Evolutionary conservation across 202 grass and related monocot genomes (phyloP).

Genomic region (Eragrostis tef): DNA sequence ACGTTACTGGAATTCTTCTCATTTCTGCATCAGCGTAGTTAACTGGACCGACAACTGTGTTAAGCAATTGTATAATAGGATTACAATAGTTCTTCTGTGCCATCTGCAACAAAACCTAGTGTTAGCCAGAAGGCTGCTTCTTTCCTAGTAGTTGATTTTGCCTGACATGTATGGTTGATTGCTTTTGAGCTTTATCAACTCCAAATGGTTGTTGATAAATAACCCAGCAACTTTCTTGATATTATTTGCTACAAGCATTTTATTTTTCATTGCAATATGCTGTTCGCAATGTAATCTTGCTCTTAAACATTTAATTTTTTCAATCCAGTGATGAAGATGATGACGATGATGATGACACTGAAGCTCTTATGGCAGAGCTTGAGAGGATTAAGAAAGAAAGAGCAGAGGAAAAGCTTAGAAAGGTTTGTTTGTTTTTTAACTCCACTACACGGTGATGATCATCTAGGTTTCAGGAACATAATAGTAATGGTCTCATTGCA

Average conservation of each 20-base stretch:
- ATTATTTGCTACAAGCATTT: neutral
- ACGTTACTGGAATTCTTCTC: neutral
- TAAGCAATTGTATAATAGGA: neutral
- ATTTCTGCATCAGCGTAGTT: neutral
- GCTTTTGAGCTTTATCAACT: neutral
- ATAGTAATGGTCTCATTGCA: conserved; percentile 36
- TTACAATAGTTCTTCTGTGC: neutral
- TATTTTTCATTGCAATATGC: neutral
- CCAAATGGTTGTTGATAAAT: neutral
- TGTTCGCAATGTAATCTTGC: neutral
- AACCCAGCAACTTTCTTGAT: neutral
- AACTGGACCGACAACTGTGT: conserved; percentile 8
- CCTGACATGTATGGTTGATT: neutral
- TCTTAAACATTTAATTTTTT: conserved; percentile 27
- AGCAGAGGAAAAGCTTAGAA: conserved; percentile 79
- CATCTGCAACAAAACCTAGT: neutral
- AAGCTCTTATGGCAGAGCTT: conserved; percentile 87
- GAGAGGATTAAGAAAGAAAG: conserved; percentile 95
- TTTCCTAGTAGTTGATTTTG: neutral
- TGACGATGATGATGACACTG: conserved; percentile 78
- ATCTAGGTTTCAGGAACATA: conserved; percentile 2
- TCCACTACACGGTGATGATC: neutral
- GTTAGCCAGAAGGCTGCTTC: neutral
- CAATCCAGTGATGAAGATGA: conserved; percentile 62
- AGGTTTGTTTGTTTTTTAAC: conserved; percentile 53